Evolutionary conservation across 2,329 filamentous ascomycete species (phyloP), one percentile per base, ranked within the genome.

Genomic region (Chaetomium sp.): DNA sequence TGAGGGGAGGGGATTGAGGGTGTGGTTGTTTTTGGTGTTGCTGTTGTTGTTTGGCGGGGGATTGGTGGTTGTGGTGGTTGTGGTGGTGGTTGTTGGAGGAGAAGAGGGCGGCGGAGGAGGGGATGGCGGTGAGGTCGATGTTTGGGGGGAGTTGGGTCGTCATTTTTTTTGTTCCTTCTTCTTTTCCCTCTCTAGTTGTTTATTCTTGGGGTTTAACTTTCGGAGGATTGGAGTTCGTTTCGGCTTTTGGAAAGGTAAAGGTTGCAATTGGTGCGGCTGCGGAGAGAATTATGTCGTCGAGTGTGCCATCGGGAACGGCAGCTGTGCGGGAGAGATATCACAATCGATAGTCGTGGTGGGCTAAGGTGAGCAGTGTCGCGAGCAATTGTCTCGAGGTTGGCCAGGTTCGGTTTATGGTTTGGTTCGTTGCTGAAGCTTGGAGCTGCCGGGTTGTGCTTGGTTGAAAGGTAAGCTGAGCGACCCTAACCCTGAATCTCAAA

Each of bases 1-100:
- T 19, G 45, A 13, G 2, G 33, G 2, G 33, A 33, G 12, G 23
- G 25, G 25, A 29, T 81, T 27, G 55, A 13, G 8, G 29, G 21
- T 19, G 29, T 49, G 51, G 51, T 35, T 27, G 47, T 31, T 23
- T 51, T 29, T 29, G 27, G 27, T 29, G 6, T 29, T 29, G 27
- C 3, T 7, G 38, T 42, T 16, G 35, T 19, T 4, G 35, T 19
- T 19, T 10, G 33, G 33, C 9, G 33, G 9, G 33, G 33, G 9
- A 13, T 3, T 49, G 8, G 35, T 47, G 35, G 56, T 13, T 7
- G 50, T 27, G 33, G 57, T 42, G 29, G 21, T 23, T 25, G 27
- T 4, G 25, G 35, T 3, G 38, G 29, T 12, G 45, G 58, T n/a
- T 56, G 53, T 2, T 10, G 53, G 55, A 19, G 55, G 64, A 62